Evolutionary conservation across 2,329 filamentous ascomycete genomes (phyloP), one percentile per base, ranked within the genome.

Genomic region (Cytospora paraplurivora): DNA sequence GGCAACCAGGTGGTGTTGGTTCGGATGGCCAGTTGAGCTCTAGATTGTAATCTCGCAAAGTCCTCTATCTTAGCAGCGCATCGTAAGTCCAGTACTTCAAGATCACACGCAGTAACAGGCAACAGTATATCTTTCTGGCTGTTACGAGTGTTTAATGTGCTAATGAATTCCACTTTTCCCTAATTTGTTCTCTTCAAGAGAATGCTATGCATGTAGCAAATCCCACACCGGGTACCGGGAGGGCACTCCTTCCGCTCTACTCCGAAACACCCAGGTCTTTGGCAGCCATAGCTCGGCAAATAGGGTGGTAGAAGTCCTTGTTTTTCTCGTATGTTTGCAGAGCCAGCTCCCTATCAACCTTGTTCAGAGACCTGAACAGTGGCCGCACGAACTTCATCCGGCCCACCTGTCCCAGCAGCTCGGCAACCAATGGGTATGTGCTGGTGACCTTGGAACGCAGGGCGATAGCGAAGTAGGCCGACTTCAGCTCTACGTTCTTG

Each of bases 341-440:
- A 0, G 95, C 94, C 71, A 96, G 76, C 33, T 87, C 79, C 54
- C 86, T 81, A 77, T 97, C 89, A 47, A 91, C 85, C 74, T 88
- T 87, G 71, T 89, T 88, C 69, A 99, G 78, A 56, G 86, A 84
- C 66, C 89, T 84, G 78, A 89, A 97, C 72, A 98, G 77, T 27
- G 94, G 92, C 55, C 94, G 83, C 64, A 98, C 94, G 76, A 94
- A 98, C 84, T 98, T 98, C 95, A 99, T 98, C 63, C 95, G 82
- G 13, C 95, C 95, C 32, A 97, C 93, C 59, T 83, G 82, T 37
- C 91, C 91, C 47, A 98, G 80, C 62, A 97, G 80, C 64, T 91
- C 85, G 1, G 89, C 87, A 0, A 92, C 86, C 1, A 88, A 88
- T 65, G 85, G 74, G 71, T 94, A 92, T 44, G 90, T 85, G 63